Evolutionary conservation across 768 basidiomycete genomes (phyloP), one percentile per base, ranked within the genome.

Genomic region (Tulasnella sp.): DNA sequence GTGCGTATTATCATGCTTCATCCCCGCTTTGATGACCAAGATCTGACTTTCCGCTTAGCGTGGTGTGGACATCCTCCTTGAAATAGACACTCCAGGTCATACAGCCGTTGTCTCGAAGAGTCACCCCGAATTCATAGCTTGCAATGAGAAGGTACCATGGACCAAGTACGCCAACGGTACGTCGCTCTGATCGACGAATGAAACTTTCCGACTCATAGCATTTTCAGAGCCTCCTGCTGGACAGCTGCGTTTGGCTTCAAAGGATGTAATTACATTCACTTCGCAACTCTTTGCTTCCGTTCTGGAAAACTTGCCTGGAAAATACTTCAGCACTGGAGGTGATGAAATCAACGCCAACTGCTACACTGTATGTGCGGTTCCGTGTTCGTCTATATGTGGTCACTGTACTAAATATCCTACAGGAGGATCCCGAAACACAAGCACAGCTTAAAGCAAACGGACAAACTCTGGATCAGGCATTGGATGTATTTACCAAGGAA

Each of bases 71-170:
- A 75, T 87, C 3, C 58, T 86, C 20, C 31, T 78, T 76, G 87
- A 89, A 68, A 74, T 90, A 45, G 89, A 89, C 61, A 83, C 75
- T 2, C 88, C 88, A 0, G 88, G 87, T 0, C 89, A 90, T 63
- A 85, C 85, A 2, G 70, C 80, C 0, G 65, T 70, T 27, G 80
- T 91, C 33, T 71, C 70, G 2, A 57, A 66, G 6, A 70, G 81
- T 0, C 74, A 84, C 59, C 87, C 88, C 0, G 81, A 88, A 27
- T 74, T 77, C 51, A 63, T 90, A 33, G 86, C 85, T 1, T 89
- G 88, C 58, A 52, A 58, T 15, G 57, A 66, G 16, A 53, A 57
- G 0, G 54, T 62, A 2, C 69, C 68, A 1, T 69, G 69, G 68
- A 45, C 63, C 61, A 33, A 62, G 4, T 84, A 75, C 50, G 83